Evolutionary conservation across 176 grass and related monocot genomes (phyloP).

Genomic region (Ananas comosus): DNA sequence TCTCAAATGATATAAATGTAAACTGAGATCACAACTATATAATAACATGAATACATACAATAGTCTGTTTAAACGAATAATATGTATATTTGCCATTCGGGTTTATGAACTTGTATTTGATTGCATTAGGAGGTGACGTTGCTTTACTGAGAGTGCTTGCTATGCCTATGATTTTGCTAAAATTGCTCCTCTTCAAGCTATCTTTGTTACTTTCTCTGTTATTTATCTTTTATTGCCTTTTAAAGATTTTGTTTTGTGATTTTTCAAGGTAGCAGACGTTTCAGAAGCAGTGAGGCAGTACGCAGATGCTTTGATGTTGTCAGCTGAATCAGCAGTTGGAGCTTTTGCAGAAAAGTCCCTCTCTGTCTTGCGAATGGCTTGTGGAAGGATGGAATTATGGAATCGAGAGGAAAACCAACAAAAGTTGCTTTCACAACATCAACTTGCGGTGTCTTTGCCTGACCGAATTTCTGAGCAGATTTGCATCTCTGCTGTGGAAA

Average conservation of each 20-base stretch:
- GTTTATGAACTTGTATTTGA: too few relatives aligned
- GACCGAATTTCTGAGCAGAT: constrained; percentile 51
- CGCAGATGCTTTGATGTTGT: constrained; percentile 61
- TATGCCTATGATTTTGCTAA: not conserved
- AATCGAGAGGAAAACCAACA: constrained; percentile 45
- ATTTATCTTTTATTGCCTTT: not conserved
- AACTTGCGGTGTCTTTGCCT: constrained; percentile 37
- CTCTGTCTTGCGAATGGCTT: constrained; percentile 38
- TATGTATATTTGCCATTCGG: too few relatives aligned
- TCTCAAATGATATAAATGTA: too few relatives aligned
- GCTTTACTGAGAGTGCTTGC: too few relatives aligned
- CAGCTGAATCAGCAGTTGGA: constrained; percentile 58
- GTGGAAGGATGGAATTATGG: constrained; percentile 53
- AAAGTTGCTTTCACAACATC: constrained; percentile 30
- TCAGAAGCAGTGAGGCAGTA: constrained; percentile 61
- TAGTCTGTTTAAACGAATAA: too few relatives aligned
- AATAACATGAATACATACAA: too few relatives aligned
- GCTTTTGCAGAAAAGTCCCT: constrained; percentile 51
- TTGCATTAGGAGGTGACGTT: too few relatives aligned
- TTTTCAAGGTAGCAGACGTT: constrained; percentile 51
- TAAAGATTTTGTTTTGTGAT: constrained; percentile 1
- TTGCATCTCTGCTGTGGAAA: constrained; percentile 49
- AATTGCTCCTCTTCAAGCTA: not conserved
- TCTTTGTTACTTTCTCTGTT: not conserved
- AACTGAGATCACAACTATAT: too few relatives aligned